Evolutionary conservation across 169 alveolate species (phyloP), one percentile per base, ranked within the genome.

Genomic region (Plasmodium sp.): DNA sequence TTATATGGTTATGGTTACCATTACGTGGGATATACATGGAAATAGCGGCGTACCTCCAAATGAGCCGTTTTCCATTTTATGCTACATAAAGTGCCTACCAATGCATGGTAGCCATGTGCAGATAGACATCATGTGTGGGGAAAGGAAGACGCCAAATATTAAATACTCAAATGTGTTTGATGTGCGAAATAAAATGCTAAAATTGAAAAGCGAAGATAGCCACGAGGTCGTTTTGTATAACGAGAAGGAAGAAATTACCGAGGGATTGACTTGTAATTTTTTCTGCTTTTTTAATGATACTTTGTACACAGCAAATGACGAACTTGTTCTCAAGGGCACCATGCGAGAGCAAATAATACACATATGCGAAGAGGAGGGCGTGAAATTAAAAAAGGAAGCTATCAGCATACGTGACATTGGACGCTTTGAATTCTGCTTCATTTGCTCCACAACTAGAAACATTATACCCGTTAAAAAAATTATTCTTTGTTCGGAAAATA

Each of bases 401-500:
- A 90, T 90, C 54, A 62, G 67, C 36, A 90, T 81, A 39, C 58
- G 62, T 18, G 92, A 90, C 39, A 51, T 90, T 90, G 84, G 72
- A n/a, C 82, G 39, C 36, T 90, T 90, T 39, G 94, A 90, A 62
- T 90, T 90, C 75, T 90, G 92, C 83, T 90, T 90, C 74, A 81
- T 90, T 62, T 80, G 94, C 34, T 90, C 94, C 1, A 90, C 94
- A 90, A 90, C 81, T 81, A 90, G 94, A 43, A 90, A 90, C 45
- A 90, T 90, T 39, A 62, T 79, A 45, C 94, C 94, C 34, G 73
- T 90, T 67, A 80, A 71, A 81, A 90, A 90, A 81, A 79, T 90
- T 36, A 90, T 51, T 10, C 91, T 90, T 18, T 90, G 36, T 81
- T 58, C 94, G 34, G 92, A 62, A 39, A 72, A 62, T 27, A 81